A percentile compares a stretch with the other conserved stretches of the same genome.
phyloP scores from a whole-genome alignment of 495 filamentous ascomycete genomes.

The Neurospora sp. region DNA sequence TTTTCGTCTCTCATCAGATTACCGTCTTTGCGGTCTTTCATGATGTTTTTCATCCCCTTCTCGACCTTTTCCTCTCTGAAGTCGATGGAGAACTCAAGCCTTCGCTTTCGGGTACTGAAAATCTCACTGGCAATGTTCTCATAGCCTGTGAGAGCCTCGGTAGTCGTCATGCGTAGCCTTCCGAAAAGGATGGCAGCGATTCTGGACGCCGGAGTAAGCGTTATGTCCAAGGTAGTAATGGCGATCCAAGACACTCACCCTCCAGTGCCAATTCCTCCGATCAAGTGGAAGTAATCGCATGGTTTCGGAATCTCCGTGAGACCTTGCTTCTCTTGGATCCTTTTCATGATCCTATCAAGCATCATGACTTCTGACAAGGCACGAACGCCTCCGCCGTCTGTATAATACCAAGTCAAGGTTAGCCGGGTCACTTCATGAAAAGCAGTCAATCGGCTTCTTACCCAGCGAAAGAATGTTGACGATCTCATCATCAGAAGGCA shows the following conservation, averaged over 20 bases:
- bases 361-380: conserved; percentile 28
- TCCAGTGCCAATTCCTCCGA: conserved; percentile 31
- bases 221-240: background rate
- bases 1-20: background rate
- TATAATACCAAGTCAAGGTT: background rate
- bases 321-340: conserved; percentile 8
- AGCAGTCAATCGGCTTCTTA: background rate
- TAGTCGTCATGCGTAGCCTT: conserved; percentile 18
- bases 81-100: background rate
- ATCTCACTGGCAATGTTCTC: background rate
- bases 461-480: conserved; percentile 14
- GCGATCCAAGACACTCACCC: conserved; percentile 14
- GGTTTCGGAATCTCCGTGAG: conserved; percentile 20
- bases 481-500: background rate
- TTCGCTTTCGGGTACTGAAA: background rate
- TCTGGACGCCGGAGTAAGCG: background rate
- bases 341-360: conserved; percentile 23
- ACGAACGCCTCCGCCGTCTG: conserved; percentile 30
- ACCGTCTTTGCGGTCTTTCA: background rate
- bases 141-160: background rate
- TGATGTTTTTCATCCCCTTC: background rate
- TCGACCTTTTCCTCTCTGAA: background rate
- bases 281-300: conserved; percentile 29
- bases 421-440: background rate
- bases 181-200: conserved; percentile 29